These are phyloP conservation scores for Beauveria bassiana DNA, from an alignment of 2,329 filamentous ascomycete species.

Conservation along the genomic window DNA sequence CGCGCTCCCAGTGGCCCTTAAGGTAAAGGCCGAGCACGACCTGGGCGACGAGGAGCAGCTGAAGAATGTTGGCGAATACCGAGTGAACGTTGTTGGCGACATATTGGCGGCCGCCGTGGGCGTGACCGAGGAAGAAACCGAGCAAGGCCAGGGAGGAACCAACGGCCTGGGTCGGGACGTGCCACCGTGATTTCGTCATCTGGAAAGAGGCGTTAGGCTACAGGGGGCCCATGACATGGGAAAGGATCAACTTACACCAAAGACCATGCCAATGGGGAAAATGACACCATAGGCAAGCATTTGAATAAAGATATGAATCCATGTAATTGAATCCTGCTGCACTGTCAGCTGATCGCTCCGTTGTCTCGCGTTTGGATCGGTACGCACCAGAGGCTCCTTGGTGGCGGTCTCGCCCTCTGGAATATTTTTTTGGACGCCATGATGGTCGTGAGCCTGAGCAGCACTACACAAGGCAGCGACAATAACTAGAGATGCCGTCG, in stretches of 20 bases:
- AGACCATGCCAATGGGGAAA: conserved; percentile 90
- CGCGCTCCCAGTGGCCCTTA: conserved; percentile 79
- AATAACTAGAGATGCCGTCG: neutral
- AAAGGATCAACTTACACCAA: conserved; percentile 54
- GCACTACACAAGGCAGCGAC: conserved; percentile 15
- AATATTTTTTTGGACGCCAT: conserved; percentile 42
- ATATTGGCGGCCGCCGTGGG: conserved; percentile 85
- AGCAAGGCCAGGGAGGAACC: conserved; percentile 69
- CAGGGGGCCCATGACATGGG: neutral
- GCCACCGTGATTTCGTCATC: conserved; percentile 87
- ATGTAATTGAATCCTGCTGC: conserved; percentile 69
- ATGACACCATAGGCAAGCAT: conserved; percentile 82
- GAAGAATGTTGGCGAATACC: conserved; percentile 70
- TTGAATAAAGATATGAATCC: conserved; percentile 89
- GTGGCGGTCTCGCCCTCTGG: conserved; percentile 63
- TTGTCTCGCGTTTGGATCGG: neutral
- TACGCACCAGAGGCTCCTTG: conserved; percentile 62
- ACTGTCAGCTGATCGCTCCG: conserved; percentile 23
- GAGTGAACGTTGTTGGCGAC: conserved; percentile 67
- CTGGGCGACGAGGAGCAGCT: conserved; percentile 71
- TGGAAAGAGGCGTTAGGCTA: conserved; percentile 27
- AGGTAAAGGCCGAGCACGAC: conserved; percentile 78
- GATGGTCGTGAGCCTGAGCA: conserved; percentile 40
- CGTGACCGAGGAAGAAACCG: conserved; percentile 86
- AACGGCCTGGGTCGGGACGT: conserved; percentile 78